Evolutionary conservation across 1,139 yeast genomes (phyloP).

Genomic region (Pichia sp.): DNA sequence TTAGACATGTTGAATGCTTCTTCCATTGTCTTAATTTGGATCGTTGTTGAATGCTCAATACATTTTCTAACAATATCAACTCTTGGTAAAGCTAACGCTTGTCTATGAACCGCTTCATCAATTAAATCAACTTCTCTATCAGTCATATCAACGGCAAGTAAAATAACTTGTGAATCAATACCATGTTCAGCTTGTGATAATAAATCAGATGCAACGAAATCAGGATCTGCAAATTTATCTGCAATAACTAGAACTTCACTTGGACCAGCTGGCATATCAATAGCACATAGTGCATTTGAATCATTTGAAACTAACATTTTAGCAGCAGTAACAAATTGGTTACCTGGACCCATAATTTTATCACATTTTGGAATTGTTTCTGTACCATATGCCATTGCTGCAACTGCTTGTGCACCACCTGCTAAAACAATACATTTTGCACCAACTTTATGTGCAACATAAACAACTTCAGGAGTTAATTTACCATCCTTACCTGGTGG

Average conservation of each 20-base stretch:
- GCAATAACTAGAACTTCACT: conserved; percentile 94
- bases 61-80: conserved; percentile 89
- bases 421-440: conserved; percentile 87
- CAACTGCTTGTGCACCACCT: conserved; percentile 99
- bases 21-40: conserved; percentile 58
- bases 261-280: conserved; percentile 99
- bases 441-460: conserved; percentile 93
- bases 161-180: conserved; percentile 90
- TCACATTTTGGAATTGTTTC: conserved; percentile 88
- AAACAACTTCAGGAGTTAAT: conserved; percentile 93
- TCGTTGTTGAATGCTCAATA: conserved; percentile 82
- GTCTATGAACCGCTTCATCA: conserved; percentile 75
- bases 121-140: conserved; percentile 55
- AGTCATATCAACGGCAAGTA: conserved; percentile 72
- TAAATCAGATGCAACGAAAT: conserved; percentile 91
- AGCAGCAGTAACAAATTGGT: conserved; percentile 98
- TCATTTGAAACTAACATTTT: conserved; percentile 97
- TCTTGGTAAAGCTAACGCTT: conserved; percentile 84
- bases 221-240: conserved; percentile 81
- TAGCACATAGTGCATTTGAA: conserved; percentile 88
- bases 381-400: conserved; percentile 98
- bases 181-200: conserved; percentile 99
- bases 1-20: conserved; percentile 83
- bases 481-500: conserved; percentile 94
- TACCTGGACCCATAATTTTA: conserved; percentile 97